phyloP scores from a whole-genome alignment of 129 eudicot species.

The Flaveria robusta region DNA sequence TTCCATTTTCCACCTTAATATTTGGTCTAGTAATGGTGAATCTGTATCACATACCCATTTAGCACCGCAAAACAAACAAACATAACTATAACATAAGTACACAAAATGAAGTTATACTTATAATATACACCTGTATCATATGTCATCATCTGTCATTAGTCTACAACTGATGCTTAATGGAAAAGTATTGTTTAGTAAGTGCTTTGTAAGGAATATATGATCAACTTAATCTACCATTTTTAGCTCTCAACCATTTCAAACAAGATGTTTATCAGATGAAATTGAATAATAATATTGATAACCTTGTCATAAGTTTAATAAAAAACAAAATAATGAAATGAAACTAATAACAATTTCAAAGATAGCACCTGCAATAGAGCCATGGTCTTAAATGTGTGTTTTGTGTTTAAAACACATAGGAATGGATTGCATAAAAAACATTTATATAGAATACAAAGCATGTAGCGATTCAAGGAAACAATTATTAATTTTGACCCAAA shows the following conservation, averaged over 20 bases:
- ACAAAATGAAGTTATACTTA: not conserved
- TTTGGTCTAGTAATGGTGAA: not conserved
- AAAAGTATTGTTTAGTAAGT: not conserved
- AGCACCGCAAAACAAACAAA: not conserved
- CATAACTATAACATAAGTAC: not conserved
- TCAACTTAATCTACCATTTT: not conserved
- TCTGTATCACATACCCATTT: not conserved
- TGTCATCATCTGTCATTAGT: slow-evolving; percentile 5
- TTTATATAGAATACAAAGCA: too few relatives aligned
- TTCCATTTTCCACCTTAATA: not conserved
- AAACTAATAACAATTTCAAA: not conserved
- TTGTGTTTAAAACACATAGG: too few relatives aligned
- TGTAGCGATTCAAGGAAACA: too few relatives aligned
- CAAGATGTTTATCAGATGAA: not conserved
- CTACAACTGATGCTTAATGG: not conserved
- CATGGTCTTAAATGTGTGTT: not conserved
- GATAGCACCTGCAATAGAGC: not conserved
- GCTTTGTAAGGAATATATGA: not conserved
- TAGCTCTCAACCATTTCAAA: slow-evolving; percentile 2
- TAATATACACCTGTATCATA: not conserved
- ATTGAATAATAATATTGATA: not conserved
- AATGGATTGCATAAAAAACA: too few relatives aligned
- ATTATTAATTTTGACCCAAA: too few relatives aligned
- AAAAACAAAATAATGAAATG: not conserved
- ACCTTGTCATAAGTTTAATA: not conserved